These are phyloP conservation scores for Acanthamoeba lenticulata DNA, from an alignment of 208 protist species.

Conservation along the genomic window DNA sequence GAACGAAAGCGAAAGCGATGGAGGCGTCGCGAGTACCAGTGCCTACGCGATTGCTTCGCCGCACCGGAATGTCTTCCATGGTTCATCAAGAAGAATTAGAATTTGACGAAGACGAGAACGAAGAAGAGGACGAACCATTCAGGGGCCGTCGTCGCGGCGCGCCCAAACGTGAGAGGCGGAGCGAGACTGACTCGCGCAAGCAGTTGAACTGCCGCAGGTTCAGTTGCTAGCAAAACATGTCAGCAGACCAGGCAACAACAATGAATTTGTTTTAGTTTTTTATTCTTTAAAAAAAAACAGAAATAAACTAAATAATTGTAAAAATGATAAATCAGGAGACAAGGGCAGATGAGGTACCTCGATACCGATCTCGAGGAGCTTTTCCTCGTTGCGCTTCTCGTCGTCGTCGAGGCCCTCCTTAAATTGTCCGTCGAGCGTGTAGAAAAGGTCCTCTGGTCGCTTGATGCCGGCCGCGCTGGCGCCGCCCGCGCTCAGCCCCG, in stretches of 20 bases:
- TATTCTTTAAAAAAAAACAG: neutral
- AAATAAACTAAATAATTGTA: neutral
- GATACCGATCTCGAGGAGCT: constrained; percentile 22
- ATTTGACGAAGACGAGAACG: neutral
- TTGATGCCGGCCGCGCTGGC: neutral
- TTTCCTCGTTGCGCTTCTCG: neutral
- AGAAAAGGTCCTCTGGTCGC: constrained; percentile 40
- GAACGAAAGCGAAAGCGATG: neutral
- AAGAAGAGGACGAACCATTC: neutral
- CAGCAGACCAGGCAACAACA: neutral
- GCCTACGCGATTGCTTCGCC: neutral
- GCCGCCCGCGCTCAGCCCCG: neutral
- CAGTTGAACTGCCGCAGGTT: constrained; percentile 59
- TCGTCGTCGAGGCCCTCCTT: constrained; percentile 17
- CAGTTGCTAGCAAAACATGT: neutral
- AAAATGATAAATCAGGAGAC: neutral
- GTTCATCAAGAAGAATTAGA: neutral
- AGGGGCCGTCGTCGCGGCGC: neutral
- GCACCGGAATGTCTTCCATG: neutral
- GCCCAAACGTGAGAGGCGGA: constrained; percentile 15
- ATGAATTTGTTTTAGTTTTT: neutral
- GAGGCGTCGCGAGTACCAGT: neutral
- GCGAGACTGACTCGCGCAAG: constrained; percentile 37
- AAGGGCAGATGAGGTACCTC: neutral
- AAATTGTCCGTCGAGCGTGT: neutral